A percentile compares a stretch with the other conserved stretches of the same genome.
phyloP scores from a whole-genome alignment of 441 rosid genomes.

The Corymbia citriodora region DNA sequence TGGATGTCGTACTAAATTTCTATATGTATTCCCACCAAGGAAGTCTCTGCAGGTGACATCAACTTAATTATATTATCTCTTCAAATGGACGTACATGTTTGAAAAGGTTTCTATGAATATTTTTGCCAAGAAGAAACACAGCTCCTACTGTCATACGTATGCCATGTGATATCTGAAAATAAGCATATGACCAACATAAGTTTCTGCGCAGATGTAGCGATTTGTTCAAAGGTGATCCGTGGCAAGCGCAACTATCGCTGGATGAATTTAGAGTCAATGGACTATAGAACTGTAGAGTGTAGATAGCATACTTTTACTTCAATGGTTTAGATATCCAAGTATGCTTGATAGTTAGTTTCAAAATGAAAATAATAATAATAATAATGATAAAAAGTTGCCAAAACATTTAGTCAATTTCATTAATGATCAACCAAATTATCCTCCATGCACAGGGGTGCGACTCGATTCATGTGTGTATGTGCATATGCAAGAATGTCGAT shows the following conservation, averaged over 20 bases:
- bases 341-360: no score
- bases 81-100: background rate
- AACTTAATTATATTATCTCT: no score
- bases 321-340: background rate
- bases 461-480: no score
- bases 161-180: background rate
- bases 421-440: no score
- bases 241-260: background rate
- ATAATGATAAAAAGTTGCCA: no score
- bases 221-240: background rate
- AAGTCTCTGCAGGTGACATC: background rate
- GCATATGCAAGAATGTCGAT: no score
- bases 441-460: no score
- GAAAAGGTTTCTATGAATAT: background rate
- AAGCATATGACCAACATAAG: background rate
- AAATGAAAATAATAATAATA: no score
- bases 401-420: no score
- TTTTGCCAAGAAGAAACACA: background rate
- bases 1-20: background rate
- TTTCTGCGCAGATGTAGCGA: background rate
- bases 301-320: background rate
- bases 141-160: background rate
- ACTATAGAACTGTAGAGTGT: background rate
- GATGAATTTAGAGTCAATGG: background rate
- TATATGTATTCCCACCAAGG: background rate